phyloP scores from a whole-genome alignment of 805 yeast species.

The Myxozyma vanderwaltii region DNA sequence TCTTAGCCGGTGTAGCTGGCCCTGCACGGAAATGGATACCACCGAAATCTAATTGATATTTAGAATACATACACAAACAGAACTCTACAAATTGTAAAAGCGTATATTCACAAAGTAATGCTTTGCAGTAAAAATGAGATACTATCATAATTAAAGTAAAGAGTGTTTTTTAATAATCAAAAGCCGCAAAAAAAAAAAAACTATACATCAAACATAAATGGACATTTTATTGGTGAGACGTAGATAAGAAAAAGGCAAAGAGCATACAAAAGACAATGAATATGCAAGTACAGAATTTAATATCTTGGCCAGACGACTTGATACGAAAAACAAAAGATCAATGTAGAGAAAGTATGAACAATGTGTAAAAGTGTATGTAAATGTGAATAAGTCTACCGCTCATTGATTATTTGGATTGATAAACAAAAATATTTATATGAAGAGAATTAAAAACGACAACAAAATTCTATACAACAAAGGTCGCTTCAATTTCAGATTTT shows the following conservation, averaged over 20 bases:
- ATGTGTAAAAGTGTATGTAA: background rate
- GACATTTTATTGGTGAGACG: background rate
- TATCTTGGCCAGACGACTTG: background rate
- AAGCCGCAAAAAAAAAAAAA: background rate
- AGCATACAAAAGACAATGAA: background rate
- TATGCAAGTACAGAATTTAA: background rate
- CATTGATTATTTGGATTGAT: background rate
- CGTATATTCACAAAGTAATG: background rate
- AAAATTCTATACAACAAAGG: background rate
- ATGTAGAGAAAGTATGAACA: background rate
- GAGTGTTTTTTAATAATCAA: too few relatives aligned
- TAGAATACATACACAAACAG: too few relatives aligned
- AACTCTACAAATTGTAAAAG: background rate
- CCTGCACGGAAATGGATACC: constrained; percentile 25
- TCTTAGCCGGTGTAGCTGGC: constrained; percentile 14
- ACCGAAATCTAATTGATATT: background rate
- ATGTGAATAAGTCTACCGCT: background rate
- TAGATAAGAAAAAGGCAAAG: background rate
- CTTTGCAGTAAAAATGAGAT: background rate
- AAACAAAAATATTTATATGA: background rate
- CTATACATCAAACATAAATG: too few relatives aligned
- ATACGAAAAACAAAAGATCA: background rate
- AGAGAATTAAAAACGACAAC: background rate
- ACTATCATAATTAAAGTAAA: too few relatives aligned
- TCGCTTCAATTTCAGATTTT: too few relatives aligned